Conservation (phyloP, 305 asterid species). For the Solanum hybrid region DNA sequence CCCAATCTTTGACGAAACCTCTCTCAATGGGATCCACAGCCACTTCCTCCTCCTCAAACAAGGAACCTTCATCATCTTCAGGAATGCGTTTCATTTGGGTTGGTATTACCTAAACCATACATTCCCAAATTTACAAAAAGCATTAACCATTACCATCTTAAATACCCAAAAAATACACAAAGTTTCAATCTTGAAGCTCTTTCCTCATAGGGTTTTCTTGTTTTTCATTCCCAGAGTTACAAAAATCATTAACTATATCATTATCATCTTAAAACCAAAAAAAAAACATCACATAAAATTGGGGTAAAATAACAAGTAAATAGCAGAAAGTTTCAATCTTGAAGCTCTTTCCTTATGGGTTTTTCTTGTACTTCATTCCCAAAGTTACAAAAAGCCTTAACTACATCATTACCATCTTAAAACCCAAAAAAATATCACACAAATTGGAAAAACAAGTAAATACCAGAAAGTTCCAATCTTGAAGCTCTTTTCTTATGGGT, state of each 20-base stretch:
- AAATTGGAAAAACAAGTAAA: not conserved
- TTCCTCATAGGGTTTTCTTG: not conserved
- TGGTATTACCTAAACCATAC: slow-evolving; percentile 51
- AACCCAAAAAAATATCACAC: not conserved
- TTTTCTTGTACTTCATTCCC: not conserved
- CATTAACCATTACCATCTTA: not conserved
- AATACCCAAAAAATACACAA: not conserved
- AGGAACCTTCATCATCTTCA: slow-evolving; percentile 59
- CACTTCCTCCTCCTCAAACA: slow-evolving; percentile 45
- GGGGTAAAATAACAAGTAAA: not conserved
- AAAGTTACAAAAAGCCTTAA: not conserved
- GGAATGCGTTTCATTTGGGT: slow-evolving; percentile 83
- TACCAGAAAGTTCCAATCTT: not conserved
- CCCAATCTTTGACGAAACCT: slow-evolving; percentile 90
- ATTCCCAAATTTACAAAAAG: not conserved
- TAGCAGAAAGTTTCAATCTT: not conserved
- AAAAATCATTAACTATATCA: not conserved
- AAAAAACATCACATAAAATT: not conserved
- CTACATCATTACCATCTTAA: not conserved
- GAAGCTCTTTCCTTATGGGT: not conserved
- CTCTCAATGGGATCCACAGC: slow-evolving; percentile 76
- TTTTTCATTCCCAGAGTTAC: not conserved
- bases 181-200: not conserved
- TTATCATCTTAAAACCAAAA: not conserved
- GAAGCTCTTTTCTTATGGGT: not conserved